phyloP scores from a whole-genome alignment of 176 grass and related monocot genomes.

The Raddia distichophylla region DNA sequence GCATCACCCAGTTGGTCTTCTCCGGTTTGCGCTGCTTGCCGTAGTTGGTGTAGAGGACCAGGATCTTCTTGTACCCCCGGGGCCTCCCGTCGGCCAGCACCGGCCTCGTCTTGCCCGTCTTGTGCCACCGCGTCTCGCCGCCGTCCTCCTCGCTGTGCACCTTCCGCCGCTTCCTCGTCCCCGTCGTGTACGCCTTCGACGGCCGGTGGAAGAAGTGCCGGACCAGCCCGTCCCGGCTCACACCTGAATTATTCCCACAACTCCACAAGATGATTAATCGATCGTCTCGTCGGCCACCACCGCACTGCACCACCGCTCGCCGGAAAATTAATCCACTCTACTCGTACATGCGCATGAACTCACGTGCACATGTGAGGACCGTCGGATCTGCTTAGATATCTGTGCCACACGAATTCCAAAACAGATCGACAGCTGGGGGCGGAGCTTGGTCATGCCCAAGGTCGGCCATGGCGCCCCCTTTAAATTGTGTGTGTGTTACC shows the following conservation, averaged over 20 bases:
- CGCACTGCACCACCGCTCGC: no score
- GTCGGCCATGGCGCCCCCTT: no score
- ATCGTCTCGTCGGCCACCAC: no score
- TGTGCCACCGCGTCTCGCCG: constrained; percentile 92
- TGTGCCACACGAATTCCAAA: no score
- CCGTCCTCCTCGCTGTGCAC: constrained; percentile 75
- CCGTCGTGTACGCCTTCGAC: constrained; percentile 86
- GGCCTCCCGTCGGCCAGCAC: constrained; percentile 51
- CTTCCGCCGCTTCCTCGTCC: constrained; percentile 84
- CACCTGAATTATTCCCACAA: constrained; percentile 38
- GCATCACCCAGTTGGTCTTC: constrained; percentile 98
- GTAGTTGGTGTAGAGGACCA: constrained; percentile 94
- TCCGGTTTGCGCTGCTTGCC: constrained; percentile 88
- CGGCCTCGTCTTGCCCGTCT: constrained; percentile 87
- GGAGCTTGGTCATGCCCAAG: no score
- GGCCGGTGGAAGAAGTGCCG: constrained; percentile 95
- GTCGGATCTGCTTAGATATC: no score
- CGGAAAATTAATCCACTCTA: no score
- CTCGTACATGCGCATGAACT: not conserved
- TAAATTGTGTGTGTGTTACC: no score
- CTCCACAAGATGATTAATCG: not conserved
- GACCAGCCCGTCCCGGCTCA: constrained; percentile 70
- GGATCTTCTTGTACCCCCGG: constrained; percentile 83
- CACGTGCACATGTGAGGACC: not conserved
- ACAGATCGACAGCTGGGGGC: no score